Conservation (phyloP, 1,284 basidiomycete genomes). For the Termitomyces sp. region DNA sequence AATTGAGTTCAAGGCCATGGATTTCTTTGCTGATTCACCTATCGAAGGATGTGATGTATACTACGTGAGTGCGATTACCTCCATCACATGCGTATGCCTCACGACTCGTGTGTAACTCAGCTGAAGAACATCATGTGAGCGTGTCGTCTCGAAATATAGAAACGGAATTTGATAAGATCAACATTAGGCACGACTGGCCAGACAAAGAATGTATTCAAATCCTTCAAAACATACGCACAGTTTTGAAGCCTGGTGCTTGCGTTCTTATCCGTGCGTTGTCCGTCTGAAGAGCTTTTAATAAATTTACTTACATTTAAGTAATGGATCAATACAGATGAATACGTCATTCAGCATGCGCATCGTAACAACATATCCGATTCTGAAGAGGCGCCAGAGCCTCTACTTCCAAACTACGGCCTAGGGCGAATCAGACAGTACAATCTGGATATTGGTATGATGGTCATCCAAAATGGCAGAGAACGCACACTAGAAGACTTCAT, state of each 20-base stretch:
- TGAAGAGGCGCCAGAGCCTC: slow-evolving; percentile 21
- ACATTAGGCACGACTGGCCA: slow-evolving; percentile 29
- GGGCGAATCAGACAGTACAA: slow-evolving; percentile 24
- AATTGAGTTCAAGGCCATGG: no score
- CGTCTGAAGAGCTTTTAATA: no score
- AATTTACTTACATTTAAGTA: no score
- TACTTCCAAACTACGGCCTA: slow-evolving; percentile 26
- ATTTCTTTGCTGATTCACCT: no score
- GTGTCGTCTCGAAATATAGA: no score
- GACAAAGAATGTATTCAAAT: slow-evolving; percentile 13
- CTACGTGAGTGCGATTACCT: slow-evolving; percentile 12
- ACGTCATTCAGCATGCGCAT: no score
- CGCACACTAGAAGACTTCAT: slow-evolving; percentile 23
- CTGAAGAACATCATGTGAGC: slow-evolving; percentile 3
- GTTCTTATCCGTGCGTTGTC: no score
- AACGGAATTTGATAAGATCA: neutral
- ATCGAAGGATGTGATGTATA: no score
- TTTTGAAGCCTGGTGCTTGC: no score
- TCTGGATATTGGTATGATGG: slow-evolving; percentile 27
- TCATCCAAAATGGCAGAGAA: slow-evolving; percentile 21
- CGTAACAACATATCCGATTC: no score
- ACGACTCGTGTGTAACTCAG: neutral
- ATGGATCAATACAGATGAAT: no score
- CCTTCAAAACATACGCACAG: no score
- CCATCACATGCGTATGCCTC: neutral